Conservation (phyloP, 768 basidiomycete species). For the Mycena rosella region DNA sequence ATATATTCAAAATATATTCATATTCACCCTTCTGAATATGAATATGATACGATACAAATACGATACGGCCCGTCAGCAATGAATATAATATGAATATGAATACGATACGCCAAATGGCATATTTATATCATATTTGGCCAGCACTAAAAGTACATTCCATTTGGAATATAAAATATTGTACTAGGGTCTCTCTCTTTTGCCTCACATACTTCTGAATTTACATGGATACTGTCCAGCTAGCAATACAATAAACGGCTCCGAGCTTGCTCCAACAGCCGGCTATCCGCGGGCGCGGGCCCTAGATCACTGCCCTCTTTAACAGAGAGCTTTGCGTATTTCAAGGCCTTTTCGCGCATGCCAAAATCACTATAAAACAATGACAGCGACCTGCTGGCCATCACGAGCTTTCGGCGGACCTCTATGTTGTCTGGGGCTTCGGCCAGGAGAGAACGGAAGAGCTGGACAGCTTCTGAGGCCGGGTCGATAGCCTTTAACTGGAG, state of each 20-base stretch:
- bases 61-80: too few species aligned
- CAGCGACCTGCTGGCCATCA: neutral
- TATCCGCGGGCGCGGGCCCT: neutral
- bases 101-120: too few species aligned
- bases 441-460: neutral
- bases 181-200: too few species aligned
- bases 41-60: too few species aligned
- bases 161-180: too few species aligned
- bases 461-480: constrained; percentile 1
- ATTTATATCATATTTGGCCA: too few species aligned
- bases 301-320: neutral
- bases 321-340: neutral
- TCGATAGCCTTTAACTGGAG: neutral
- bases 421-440: neutral
- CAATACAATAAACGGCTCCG: constrained; percentile 6
- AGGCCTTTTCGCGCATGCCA: neutral
- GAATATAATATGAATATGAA: too few species aligned
- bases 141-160: too few species aligned
- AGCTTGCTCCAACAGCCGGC: neutral
- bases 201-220: neutral
- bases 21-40: too few species aligned
- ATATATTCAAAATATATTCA: too few species aligned
- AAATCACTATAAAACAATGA: constrained; percentile 9
- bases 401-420: neutral
- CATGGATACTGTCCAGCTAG: neutral